Evolutionary conservation across 306 rosid genomes (phyloP), one percentile per base, ranked within the genome.

Genomic region (Styphnolobium japonicum): DNA sequence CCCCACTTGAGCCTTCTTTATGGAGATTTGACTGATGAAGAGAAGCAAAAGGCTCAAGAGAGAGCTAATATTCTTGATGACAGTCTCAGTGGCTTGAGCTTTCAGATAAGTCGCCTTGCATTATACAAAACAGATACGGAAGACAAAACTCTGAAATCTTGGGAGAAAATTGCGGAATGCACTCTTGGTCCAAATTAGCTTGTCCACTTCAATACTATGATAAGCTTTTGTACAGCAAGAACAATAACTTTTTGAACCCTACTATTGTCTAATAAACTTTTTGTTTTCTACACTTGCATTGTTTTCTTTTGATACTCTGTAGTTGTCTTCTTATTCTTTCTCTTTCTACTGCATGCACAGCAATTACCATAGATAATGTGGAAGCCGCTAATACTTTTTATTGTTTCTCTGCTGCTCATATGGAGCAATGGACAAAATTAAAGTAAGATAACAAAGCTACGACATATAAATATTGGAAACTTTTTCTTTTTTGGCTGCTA

Each of bases 1-100:
- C 98, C 95, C 1, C 98, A 92, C 84, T 34, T 94, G 84, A 92
- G 98, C 87, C 76, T 94, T 45, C 87, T 94, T 2, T 94, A 94
- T 71, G 87, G 67, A 18, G 90, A 92, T 70, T 77, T 94, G 56
- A 80, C 84, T 6, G 92, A 91, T 0, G 93, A 92, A n/a, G 93
- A 88, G 87, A 94, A 90, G 94, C 86, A 68, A 56, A 81, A 75
- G 77, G 97, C 95, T 39, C 65, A 62, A 77, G 92, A 88, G 65
- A 91, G 76, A 74, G 90, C 88, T 31, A 84, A 78, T 22, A 52
- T 5, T 62, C 90, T 94, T 3, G 97, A 91, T 6, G 80, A 80
- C 58, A 67, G 67, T 72, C 84, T 92, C 33, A 61, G 18, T 34
- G 80, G 92, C 39, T 80, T 89, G 83, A 92, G 73, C 83, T 92